Evolutionary conservation across 2,329 filamentous ascomycete species (phyloP).

Genomic region (Chalaropsis ovoidea): DNA sequence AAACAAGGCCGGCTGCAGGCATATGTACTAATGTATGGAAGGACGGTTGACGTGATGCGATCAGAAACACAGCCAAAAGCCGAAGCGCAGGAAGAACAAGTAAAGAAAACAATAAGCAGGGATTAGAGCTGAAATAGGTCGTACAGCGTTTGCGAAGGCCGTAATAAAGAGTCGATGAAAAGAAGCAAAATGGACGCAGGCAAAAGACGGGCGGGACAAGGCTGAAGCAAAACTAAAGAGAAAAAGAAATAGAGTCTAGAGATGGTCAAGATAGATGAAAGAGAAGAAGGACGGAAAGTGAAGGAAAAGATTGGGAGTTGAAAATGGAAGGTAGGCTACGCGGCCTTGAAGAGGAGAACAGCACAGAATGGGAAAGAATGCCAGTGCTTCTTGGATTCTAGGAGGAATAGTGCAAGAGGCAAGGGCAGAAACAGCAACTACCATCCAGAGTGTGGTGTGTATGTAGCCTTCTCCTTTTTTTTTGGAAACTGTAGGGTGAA

Average conservation of each 20-base stretch:
- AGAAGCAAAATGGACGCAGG: not conserved
- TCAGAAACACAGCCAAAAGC: not conserved
- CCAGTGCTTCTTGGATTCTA: constrained; percentile 5
- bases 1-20: not conserved
- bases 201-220: not conserved
- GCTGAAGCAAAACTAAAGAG: not conserved
- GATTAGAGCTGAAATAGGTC: not conserved
- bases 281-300: not conserved
- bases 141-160: not conserved
- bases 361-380: constrained; percentile 13
- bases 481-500: not conserved
- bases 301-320: not conserved
- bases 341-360: constrained; percentile 10
- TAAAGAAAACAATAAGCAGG: not conserved
- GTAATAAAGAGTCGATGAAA: constrained; percentile 1
- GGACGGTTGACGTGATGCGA: not conserved
- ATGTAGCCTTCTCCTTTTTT: not conserved
- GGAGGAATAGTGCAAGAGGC: constrained; percentile 10
- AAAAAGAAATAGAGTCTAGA: not conserved
- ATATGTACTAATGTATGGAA: not conserved
- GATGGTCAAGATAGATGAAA: not conserved
- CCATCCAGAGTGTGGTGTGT: not conserved
- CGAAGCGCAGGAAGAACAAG: not conserved
- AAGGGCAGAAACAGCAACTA: constrained; percentile 10
- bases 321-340: not conserved